Percentiles rank a stretch among this genome's conserved stretches.
phyloP scores from a whole-genome alignment of 768 basidiomycete genomes.

The Auriscalpium orientale region DNA sequence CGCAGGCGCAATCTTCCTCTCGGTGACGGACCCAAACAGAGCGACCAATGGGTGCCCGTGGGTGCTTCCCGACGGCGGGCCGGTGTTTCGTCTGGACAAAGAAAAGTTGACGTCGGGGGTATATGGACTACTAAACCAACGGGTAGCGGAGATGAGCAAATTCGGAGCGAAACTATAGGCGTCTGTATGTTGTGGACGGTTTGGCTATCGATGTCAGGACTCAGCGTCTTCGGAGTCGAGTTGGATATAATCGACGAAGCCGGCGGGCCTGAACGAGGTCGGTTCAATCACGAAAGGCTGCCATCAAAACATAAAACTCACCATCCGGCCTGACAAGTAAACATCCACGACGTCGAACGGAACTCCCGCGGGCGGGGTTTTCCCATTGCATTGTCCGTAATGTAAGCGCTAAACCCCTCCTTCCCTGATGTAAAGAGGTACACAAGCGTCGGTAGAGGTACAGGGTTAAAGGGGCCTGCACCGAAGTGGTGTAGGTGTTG shows the following conservation, averaged over 20 bases:
- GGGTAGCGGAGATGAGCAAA: not conserved
- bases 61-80: conserved; percentile 43
- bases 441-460: conserved; percentile 5
- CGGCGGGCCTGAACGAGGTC: conserved; percentile 3
- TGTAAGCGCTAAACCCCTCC: conserved; percentile 5
- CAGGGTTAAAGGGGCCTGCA: not conserved
- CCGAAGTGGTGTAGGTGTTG: conserved; percentile 1
- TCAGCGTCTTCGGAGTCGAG: conserved; percentile 10
- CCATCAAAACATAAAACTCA: not conserved
- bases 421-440: conserved; percentile 12
- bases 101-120: conserved; percentile 44
- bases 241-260: conserved; percentile 12
- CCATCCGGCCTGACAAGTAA: conserved; percentile 9
- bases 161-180: too few species aligned
- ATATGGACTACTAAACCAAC: conserved; percentile 40
- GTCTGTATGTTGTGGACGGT: too few species aligned
- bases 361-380: conserved; percentile 5
- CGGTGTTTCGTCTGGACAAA: conserved; percentile 37
- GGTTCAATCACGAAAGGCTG: not conserved
- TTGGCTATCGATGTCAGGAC: too few species aligned
- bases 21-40: conserved; percentile 38
- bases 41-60: conserved; percentile 40
- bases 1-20: conserved; percentile 44
- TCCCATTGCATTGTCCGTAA: conserved; percentile 15
- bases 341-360: conserved; percentile 12